Percentiles rank a stretch among this genome's conserved stretches.
These are phyloP conservation scores for Candida gorgasii DNA, from an alignment of 805 yeast genomes.

Conservation along the genomic window DNA sequence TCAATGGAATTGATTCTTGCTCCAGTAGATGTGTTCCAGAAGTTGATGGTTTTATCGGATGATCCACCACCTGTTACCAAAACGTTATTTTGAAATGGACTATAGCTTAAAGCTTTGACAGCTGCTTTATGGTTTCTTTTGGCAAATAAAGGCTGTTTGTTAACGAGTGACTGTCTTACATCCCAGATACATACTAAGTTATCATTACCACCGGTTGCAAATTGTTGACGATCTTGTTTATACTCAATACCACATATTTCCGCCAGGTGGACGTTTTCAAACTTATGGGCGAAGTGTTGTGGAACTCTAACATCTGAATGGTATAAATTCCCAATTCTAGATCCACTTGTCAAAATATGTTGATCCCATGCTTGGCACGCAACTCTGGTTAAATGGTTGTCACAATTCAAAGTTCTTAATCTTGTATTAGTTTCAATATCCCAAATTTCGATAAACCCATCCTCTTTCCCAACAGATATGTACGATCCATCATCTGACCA, in stretches of 20 bases:
- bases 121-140: constrained; percentile 89
- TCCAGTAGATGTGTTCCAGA: constrained; percentile 95
- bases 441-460: constrained; percentile 90
- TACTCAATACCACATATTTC: constrained; percentile 93
- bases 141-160: constrained; percentile 59
- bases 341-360: constrained; percentile 81
- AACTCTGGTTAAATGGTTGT: constrained; percentile 64
- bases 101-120: constrained; percentile 93
- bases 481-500: constrained; percentile 94
- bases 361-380: constrained; percentile 85
- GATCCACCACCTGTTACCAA: constrained; percentile 98
- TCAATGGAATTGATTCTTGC: constrained; percentile 82
- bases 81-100: constrained; percentile 79
- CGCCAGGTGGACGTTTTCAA: constrained; percentile 60
- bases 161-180: constrained; percentile 46
- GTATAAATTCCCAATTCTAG: constrained; percentile 79
- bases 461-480: constrained; percentile 77
- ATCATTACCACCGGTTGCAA: constrained; percentile 94
- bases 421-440: constrained; percentile 78
- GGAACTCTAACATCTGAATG: constrained; percentile 90
- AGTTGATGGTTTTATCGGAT: constrained; percentile 81
- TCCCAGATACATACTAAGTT: constrained; percentile 94
- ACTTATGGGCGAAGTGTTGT: constrained; percentile 65
- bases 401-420: constrained; percentile 75
- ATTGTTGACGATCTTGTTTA: constrained; percentile 77